These are phyloP conservation scores for Populus hybrid DNA, from an alignment of 441 rosid genomes.

Conservation along the genomic window DNA sequence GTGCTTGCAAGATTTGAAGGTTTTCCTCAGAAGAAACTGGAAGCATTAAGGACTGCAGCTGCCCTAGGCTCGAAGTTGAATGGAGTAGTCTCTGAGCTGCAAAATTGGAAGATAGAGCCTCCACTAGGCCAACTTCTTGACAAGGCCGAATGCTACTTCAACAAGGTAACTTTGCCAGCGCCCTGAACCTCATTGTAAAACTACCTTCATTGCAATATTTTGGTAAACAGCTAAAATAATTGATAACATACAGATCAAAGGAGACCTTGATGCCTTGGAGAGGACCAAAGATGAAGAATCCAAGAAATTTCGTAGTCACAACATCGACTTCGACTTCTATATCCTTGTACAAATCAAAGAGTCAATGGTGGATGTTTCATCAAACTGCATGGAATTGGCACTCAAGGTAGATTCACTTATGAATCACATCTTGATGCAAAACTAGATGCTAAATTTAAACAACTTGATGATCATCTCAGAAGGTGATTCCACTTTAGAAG, in stretches of 20 bases:
- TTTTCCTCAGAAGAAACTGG: slow-evolving; percentile 75
- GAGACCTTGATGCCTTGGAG: slow-evolving; percentile 69
- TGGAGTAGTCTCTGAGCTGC: slow-evolving; percentile 52
- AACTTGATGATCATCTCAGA: neutral
- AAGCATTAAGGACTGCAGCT: slow-evolving; percentile 67
- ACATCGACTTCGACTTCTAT: slow-evolving; percentile 72
- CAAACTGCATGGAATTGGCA: slow-evolving; percentile 87
- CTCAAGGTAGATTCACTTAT: slow-evolving; percentile 48
- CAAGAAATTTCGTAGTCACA: slow-evolving; percentile 69
- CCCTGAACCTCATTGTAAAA: neutral
- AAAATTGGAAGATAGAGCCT: slow-evolving; percentile 57
- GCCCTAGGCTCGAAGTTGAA: slow-evolving; percentile 58
- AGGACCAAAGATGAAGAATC: slow-evolving; percentile 85
- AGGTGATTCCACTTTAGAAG: too few species aligned
- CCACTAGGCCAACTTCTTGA: slow-evolving; percentile 65
- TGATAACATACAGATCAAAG: slow-evolving; percentile 49
- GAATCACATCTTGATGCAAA: neutral
- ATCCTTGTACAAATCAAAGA: slow-evolving; percentile 78
- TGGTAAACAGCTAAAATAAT: neutral
- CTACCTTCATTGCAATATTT: neutral
- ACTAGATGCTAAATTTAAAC: neutral
- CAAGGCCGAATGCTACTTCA: slow-evolving; percentile 67
- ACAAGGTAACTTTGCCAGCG: slow-evolving; percentile 44
- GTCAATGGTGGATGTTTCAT: slow-evolving; percentile 87
- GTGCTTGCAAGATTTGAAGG: slow-evolving; percentile 82